Evolutionary conservation across 495 filamentous ascomycete species (phyloP), one percentile per base, ranked within the genome.

Genomic region (Neurospora sp.): DNA sequence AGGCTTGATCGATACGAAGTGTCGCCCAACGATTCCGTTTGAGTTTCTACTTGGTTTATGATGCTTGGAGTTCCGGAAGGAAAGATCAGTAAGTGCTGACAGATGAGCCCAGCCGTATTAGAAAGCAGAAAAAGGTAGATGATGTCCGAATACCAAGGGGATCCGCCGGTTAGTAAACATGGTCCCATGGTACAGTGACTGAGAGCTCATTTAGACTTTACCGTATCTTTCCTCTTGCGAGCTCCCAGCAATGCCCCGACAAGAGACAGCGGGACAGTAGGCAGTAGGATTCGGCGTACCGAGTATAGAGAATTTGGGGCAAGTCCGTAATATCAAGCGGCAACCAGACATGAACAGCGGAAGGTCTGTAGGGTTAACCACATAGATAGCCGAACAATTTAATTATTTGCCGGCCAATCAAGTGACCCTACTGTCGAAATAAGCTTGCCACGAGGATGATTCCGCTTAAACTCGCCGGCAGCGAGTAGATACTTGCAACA

Each of bases 401-500:
- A 8, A 61, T 61, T 18, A 18, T 61, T 20, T 61, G 10, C 53
- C 18, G 18, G 42, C 74, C 70, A 76, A 74, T 74, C 39, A 39
- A 35, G n/a, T 18, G 18, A 40, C 27, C 35, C 48, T 16, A 76
- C 22, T 6, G 73, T 76, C 69, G 44, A 76, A 75, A 71, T 71
- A 76, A 74, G 75, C 73, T 76, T 75, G 73, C 41, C 41, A 18
- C 20, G 74, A 69, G 14, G 53, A 61, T 12, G 53, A 31, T 61
- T 16, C 53, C 53, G 22, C 53, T 31, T 31, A 61, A 14, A 12
- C 53, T 61, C 53, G 53, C 53, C 53, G 48, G 22, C 53, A 61
- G 53, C 22, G 22, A 22, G 12, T 22, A 61, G 22, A 61, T 7
- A 31, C 22, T 61, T 61, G 53, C 22, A 31, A 61, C 11, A 12